Base-by-base conservation (phyloP, 495 filamentous ascomycete species). In the Hamigera avellanea region DNA sequence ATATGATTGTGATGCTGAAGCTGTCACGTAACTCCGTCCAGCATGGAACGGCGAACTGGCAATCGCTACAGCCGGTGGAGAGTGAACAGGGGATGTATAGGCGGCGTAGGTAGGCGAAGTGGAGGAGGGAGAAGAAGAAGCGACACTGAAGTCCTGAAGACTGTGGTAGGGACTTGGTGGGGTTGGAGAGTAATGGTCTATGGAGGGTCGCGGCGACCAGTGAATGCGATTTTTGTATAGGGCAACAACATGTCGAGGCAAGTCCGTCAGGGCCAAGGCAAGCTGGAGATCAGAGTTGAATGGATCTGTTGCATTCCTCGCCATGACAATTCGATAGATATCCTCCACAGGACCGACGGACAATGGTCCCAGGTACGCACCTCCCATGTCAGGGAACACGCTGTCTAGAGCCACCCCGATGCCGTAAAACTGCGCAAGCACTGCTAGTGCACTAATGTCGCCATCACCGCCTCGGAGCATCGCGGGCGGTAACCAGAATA, bases 351-450 rank as follows among this genome's bases (percentile, higher is more conserved):
- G 81, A 2, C 72, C 70, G 32, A 86, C 66, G 3, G 79, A 77
- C 50, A 89, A 59, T 45, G 82, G 79, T 14, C 82, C 84, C 37
- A 93, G 79, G 47, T 86, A 95, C 26, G 86, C 80, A 14, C 85
- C 81, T 33, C 85, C 89, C 39, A 94, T 74, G 49, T 93, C 87
- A 7, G 87, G 86, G 54, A 89, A 93, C 31, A 95, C 73, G 19
- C 83, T 81, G 57, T 95, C 93, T 55, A 98, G 72, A 25, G 82
- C 73, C 37, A 95, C 62, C 8, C 84, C 87, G 19, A 84, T 73
- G 3, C 84, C 86, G 54, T 94, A 95, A 59, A 94, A 89, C 50
- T 96, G 82, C 7, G 87, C 81, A 26, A 98, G 75, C 21, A 93
- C 72, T 25, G 64, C 49, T 16, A 73, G 54, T 0, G 62, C 65